Base-by-base conservation (phyloP, 208 protist genomes). In the Acanthamoeba castellanii region DNA sequence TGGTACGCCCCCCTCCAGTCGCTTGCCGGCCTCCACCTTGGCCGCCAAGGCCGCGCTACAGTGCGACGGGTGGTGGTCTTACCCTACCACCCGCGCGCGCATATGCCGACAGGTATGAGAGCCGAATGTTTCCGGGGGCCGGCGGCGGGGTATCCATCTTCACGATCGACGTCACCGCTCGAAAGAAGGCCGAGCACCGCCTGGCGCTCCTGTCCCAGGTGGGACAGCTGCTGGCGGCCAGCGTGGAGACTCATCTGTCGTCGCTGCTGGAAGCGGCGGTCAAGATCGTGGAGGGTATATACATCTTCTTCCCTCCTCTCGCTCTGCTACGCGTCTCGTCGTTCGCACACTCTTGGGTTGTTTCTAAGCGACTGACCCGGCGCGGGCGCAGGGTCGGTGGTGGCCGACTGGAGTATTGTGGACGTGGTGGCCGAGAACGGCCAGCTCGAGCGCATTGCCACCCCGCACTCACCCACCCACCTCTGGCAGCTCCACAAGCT, bases 401-500 rank as follows among this genome's bases (percentile, higher is more conserved):
- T 82, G 32, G 74, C 74, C 1, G 74, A 84, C 14, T 84, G 74
- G 74, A 32, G 74, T 20, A 52, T 84, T 14, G 25, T 84, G 42
- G 74, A 84, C 45, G 34, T 84, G 45, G 74, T 84, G 74, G 32
- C 18, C 37, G 42, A 84, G 74, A 30, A 84, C 25, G 27, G 27
- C 74, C 42, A n/a, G 18, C 74, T 84, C 42, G 22, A 84, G 74
- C 74, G 74, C 74, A 84, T 84, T 22, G 37, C 74, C 37, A 52
- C 74, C 1, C 42, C 74, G 11, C 1, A 84, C 20, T 5, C 74
- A 0, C 22, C 42, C 2, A 18, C 42, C 0, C 74, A 84, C 45
- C 34, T 84, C 6, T 84, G 30, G 74, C 74, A 45, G 20, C 34
- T 84, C 25, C 74, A 52, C 25, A 13, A 37, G 20, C 74, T 84